These are phyloP conservation scores for Abelmoschus esculentus DNA, from an alignment of 345 rosid species.

Conservation along the genomic window DNA sequence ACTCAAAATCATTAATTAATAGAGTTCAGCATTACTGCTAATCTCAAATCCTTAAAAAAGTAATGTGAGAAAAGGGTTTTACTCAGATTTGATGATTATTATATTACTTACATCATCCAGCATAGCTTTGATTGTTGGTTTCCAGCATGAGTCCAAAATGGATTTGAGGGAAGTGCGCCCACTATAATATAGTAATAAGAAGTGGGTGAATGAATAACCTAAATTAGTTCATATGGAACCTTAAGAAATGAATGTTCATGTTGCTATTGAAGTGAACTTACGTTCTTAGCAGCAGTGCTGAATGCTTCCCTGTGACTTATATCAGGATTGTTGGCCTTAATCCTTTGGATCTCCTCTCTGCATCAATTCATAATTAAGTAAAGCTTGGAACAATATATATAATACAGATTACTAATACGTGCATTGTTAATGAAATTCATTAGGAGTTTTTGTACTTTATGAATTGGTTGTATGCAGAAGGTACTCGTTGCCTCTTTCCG, in stretches of 20 bases:
- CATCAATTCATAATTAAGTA: not conserved
- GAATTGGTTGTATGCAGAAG: constrained; percentile 97
- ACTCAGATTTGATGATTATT: no score
- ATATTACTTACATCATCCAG: constrained; percentile 5
- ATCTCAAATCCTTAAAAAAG: not conserved
- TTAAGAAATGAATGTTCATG: no score
- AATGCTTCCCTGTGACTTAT: constrained; percentile 98
- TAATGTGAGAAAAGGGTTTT: no score
- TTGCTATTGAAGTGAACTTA: constrained; percentile 23
- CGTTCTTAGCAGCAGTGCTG: constrained; percentile 98
- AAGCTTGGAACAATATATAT: not conserved
- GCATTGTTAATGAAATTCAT: not conserved
- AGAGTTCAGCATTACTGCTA: not conserved
- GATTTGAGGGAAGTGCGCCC: constrained; percentile 29
- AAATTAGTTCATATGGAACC: no score
- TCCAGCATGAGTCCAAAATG: constrained; percentile 7
- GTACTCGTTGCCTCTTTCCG: constrained; percentile 97
- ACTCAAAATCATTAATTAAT: not conserved
- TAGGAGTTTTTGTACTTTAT: constrained; percentile 50
- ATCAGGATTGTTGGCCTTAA: constrained; percentile 87
- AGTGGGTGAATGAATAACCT: no score
- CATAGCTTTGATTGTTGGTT: not conserved
- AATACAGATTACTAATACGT: not conserved
- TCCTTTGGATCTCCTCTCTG: constrained; percentile 99
- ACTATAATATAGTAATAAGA: constrained; percentile 29